These are phyloP conservation scores for Pelargonium myrrhifolium DNA, from an alignment of 441 rosid species.

Conservation along the genomic window DNA sequence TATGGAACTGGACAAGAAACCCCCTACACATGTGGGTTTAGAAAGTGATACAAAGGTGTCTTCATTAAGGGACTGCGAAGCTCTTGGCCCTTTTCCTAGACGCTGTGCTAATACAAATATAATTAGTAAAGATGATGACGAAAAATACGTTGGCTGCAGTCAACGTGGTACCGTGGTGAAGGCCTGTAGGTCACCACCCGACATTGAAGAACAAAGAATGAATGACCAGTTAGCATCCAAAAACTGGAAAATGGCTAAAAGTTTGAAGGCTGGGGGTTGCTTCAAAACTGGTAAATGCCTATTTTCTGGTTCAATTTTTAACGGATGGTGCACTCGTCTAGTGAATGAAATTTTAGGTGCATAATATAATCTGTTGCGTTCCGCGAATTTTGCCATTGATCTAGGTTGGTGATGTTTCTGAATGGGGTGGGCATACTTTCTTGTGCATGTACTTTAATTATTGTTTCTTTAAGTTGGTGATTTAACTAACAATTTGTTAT, in stretches of 20 bases:
- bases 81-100: slow-evolving; percentile 20
- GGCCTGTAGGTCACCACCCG: slow-evolving; percentile 29
- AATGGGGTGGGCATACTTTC: slow-evolving; percentile 1
- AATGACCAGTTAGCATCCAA: slow-evolving; percentile 30
- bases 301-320: slow-evolving; percentile 14
- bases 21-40: slow-evolving; percentile 13
- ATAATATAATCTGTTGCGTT: slow-evolving; percentile 13
- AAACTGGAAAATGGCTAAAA: slow-evolving; percentile 33
- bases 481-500: slow-evolving; percentile 11
- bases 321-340: slow-evolving; percentile 6
- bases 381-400: slow-evolving; percentile 9
- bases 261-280: slow-evolving; percentile 28
- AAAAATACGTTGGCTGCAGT: slow-evolving; percentile 21
- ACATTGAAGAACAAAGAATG: slow-evolving; percentile 31
- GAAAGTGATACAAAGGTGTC: slow-evolving; percentile 22
- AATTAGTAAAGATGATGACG: slow-evolving; percentile 28
- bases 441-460: slow-evolving; percentile 7
- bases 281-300: slow-evolving; percentile 31
- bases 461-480: slow-evolving; percentile 9
- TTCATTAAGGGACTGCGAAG: slow-evolving; percentile 25
- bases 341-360: slow-evolving; percentile 4
- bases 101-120: slow-evolving; percentile 23
- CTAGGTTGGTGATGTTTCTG: slow-evolving; percentile 6
- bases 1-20: slow-evolving; percentile 25
- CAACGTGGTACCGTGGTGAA: slow-evolving; percentile 21